Conservation (phyloP, 2,329 filamentous ascomycete genomes). For the Alternaria sp. region DNA sequence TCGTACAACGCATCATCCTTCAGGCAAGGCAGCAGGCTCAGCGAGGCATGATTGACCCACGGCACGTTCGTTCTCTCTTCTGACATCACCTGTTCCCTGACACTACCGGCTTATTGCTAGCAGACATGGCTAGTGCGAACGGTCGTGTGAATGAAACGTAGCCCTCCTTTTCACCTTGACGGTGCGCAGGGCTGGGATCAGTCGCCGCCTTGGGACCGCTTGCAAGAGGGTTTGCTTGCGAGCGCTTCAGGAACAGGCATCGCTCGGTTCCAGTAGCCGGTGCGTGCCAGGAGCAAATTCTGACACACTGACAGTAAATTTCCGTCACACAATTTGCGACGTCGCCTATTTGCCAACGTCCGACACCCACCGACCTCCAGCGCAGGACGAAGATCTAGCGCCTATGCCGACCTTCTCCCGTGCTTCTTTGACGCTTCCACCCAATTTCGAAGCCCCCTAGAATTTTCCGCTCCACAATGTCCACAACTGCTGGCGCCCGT, state of each 20-base stretch:
- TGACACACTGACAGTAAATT: constrained; percentile 35
- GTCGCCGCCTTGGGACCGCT: constrained; percentile 25
- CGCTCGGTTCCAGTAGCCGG: constrained; percentile 25
- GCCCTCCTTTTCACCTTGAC: constrained; percentile 34
- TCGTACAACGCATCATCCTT: constrained; percentile 28
- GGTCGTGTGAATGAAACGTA: constrained; percentile 38
- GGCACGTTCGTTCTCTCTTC: constrained; percentile 26
- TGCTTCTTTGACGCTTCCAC: constrained; percentile 48
- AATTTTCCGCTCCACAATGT: constrained; percentile 31
- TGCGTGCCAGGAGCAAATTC: constrained; percentile 29
- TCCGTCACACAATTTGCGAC: constrained; percentile 38
- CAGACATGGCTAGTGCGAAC: constrained; percentile 38
- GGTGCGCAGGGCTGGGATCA: constrained; percentile 29
- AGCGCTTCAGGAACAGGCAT: constrained; percentile 43
- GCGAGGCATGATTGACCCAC: constrained; percentile 21
- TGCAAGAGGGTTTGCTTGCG: constrained; percentile 30
- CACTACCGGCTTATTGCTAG: constrained; percentile 32
- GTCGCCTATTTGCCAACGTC: constrained; percentile 26
- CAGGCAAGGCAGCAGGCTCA: constrained; percentile 24
- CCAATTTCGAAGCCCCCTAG: constrained; percentile 34
- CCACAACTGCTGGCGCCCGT: constrained; percentile 22
- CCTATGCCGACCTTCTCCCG: constrained; percentile 44
- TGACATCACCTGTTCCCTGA: constrained; percentile 40
- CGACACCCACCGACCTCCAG: constrained; percentile 16
- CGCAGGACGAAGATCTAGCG: constrained; percentile 34